Evolutionary conservation across 2,329 filamentous ascomycete species (phyloP).

Genomic region (Claviceps africana): DNA sequence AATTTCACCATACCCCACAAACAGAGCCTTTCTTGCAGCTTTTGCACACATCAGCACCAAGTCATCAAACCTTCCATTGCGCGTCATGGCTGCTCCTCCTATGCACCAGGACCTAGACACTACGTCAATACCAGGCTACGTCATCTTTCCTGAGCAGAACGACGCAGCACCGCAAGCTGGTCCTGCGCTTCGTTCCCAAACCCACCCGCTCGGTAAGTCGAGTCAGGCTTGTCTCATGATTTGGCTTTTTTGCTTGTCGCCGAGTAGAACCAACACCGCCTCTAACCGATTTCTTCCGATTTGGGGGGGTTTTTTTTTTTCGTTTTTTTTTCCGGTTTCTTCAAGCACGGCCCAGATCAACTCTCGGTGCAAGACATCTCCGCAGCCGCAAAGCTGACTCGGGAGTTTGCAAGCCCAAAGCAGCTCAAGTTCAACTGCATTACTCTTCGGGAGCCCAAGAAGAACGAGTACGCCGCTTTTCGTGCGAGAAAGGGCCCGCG

Average conservation of each 20-base stretch:
- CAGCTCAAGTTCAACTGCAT: slow-evolving; percentile 44
- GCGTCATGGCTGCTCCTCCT: slow-evolving; percentile 10
- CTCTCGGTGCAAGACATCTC: slow-evolving; percentile 41
- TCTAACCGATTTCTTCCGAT: background rate
- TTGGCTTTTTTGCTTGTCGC: no score
- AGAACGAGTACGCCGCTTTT: slow-evolving; percentile 48
- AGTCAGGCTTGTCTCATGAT: background rate
- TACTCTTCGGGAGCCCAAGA: slow-evolving; percentile 50
- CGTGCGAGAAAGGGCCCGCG: slow-evolving; percentile 34
- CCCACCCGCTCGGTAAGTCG: slow-evolving; percentile 23
- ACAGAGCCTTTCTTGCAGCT: background rate
- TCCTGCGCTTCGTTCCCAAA: slow-evolving; percentile 15
- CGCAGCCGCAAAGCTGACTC: slow-evolving; percentile 33
- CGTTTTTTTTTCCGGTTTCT: background rate
- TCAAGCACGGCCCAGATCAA: slow-evolving; percentile 23
- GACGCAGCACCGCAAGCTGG: slow-evolving; percentile 22
- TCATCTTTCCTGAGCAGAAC: slow-evolving; percentile 29
- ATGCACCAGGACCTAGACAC: slow-evolving; percentile 19
- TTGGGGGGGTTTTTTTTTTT: background rate
- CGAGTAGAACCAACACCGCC: background rate
- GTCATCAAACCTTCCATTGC: background rate
- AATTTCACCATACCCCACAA: background rate
- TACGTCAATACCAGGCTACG: slow-evolving; percentile 30
- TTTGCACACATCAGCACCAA: no score
- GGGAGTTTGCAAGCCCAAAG: slow-evolving; percentile 20